phyloP scores from a whole-genome alignment of 2,329 filamentous ascomycete species.

The Penicillium sp. region DNA sequence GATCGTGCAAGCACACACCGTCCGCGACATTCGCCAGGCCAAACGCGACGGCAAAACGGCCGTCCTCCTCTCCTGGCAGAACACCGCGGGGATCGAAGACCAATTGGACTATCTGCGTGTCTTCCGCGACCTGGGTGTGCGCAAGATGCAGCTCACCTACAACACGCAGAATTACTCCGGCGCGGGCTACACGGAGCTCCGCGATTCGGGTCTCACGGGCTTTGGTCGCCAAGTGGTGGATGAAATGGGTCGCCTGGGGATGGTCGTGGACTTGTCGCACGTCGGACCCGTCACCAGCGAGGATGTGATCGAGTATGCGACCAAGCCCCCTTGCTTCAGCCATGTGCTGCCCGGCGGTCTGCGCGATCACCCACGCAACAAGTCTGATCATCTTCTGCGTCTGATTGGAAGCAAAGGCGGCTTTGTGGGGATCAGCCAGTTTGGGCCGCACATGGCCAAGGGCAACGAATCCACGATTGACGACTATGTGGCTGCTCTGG shows the following conservation, averaged over 20 bases:
- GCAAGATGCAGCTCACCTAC: constrained; percentile 47
- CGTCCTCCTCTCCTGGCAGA: constrained; percentile 43
- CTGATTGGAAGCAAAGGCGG: constrained; percentile 38
- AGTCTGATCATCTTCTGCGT: constrained; percentile 38
- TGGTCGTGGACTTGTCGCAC: constrained; percentile 22
- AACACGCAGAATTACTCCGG: constrained; percentile 46
- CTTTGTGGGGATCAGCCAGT: constrained; percentile 42
- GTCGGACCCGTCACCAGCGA: constrained; percentile 16
- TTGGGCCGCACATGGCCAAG: constrained; percentile 42
- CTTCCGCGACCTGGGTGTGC: constrained; percentile 42
- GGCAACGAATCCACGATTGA: constrained; percentile 45
- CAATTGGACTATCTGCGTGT: constrained; percentile 40
- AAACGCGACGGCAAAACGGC: constrained; percentile 40
- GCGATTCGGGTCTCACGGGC: constrained; percentile 21
- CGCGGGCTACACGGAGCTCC: constrained; percentile 40
- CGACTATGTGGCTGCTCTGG: constrained; percentile 43
- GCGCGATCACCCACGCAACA: constrained; percentile 41
- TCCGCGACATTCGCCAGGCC: constrained; percentile 38
- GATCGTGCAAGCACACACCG: constrained; percentile 40
- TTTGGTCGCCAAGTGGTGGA: constrained; percentile 16
- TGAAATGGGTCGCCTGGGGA: constrained; percentile 21
- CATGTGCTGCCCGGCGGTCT: constrained; percentile 39
- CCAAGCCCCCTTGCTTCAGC: constrained; percentile 43
- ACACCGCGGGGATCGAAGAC: constrained; percentile 45
- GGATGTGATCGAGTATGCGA: constrained; percentile 20